phyloP scores from a whole-genome alignment of 371 early-diverging fungal species.

The Vittaforma corneae region DNA sequence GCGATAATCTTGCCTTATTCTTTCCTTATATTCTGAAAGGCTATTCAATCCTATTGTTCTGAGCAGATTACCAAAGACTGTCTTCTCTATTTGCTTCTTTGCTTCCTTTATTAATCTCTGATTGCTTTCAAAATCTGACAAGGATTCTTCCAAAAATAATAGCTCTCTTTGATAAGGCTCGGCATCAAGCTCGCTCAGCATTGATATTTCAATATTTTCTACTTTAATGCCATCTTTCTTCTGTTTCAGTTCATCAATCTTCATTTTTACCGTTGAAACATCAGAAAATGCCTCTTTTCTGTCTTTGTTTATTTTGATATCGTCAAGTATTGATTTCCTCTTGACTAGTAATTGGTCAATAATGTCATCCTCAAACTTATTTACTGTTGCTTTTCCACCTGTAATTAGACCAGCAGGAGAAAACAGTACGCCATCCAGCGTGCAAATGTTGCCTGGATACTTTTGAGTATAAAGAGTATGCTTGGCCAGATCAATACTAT shows the following conservation, averaged over 20 bases:
- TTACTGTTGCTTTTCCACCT: constrained; percentile 59
- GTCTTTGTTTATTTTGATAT: constrained; percentile 24
- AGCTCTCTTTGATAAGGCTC: not conserved
- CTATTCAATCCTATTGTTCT: constrained; percentile 6
- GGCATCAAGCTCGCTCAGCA: not conserved
- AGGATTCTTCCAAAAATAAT: not conserved
- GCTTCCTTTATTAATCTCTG: constrained; percentile 8
- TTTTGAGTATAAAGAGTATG: constrained; percentile 65
- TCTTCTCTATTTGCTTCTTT: constrained; percentile 14
- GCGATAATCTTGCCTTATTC: not conserved
- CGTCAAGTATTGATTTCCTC: constrained; percentile 23
- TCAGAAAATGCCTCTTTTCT: constrained; percentile 19
- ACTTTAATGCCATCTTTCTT: constrained; percentile 7
- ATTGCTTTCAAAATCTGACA: not conserved
- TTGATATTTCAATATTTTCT: constrained; percentile 4
- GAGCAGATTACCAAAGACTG: not conserved
- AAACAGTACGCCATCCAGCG: constrained; percentile 10
- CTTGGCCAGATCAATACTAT: constrained; percentile 17
- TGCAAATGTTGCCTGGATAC: constrained; percentile 62
- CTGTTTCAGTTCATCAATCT: constrained; percentile 20
- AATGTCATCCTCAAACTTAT: constrained; percentile 26
- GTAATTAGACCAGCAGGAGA: constrained; percentile 64
- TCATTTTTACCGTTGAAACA: constrained; percentile 33
- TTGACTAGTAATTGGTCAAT: constrained; percentile 19
- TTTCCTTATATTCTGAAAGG: constrained; percentile 2